Evolutionary conservation across 768 basidiomycete genomes (phyloP), one percentile per base, ranked within the genome.

Genomic region (Mycena vulgaris): DNA sequence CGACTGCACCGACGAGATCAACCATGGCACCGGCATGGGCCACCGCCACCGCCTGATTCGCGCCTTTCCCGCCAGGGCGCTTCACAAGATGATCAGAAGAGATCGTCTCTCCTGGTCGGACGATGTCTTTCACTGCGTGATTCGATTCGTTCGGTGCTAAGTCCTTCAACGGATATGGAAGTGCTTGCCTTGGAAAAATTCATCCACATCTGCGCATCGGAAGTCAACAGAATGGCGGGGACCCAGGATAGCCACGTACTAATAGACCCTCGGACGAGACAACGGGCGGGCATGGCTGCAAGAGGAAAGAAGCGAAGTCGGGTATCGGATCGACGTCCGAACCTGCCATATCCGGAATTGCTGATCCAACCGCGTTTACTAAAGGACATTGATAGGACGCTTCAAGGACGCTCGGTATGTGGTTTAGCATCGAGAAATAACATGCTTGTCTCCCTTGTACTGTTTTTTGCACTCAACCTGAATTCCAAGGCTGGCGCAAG

Each of bases 31-130:
- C 87, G 19, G 90, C 89, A 42, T 83, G 83, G 0, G 86, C 84
- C 25, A 90, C 81, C 3, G 90, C 88, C 8, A 87, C 86, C 8
- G 90, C 88, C 76, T 91, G 90, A 76, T 91, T 91, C 11, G 88
- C 89, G 37, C 90, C 90, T 75, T 91, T 91, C 2, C 90, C 90
- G 6, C 90, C 90, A 2, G 86, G 81, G 0, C 87, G 83, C 57
- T 86, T 84, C 57, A 86, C 85, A 59, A 88, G 84, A 1, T 70
- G 75, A 31, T 79, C 77, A 10, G 90, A 90, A 2, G 89, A 89
- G 31, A 90, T 86, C 5, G 90, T 91, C 77, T 91, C 86, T 33
- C 89, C 89, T 2, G 89, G 88, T 39, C 83, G 84, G 19, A 84
- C 87, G 40, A 91, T 86, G 58, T 83, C 78, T 42, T 83, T 79